phyloP scores from a whole-genome alignment of 305 asterid species.

The Fraxinus velutina region DNA sequence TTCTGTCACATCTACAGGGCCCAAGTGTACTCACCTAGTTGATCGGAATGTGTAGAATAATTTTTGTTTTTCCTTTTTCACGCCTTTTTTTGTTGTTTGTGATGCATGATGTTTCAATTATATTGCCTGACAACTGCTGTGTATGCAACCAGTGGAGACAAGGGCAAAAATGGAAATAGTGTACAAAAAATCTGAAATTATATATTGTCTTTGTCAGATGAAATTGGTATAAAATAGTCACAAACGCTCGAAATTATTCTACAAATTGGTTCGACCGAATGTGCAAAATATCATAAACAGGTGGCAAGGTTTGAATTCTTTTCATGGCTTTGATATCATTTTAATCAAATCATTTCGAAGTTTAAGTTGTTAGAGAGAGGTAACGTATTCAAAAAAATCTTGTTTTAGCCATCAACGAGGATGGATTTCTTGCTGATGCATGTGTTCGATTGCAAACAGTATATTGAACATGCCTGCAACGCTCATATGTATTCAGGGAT shows the following conservation, averaged over 20 bases:
- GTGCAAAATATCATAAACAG: neutral
- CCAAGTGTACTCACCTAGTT: neutral
- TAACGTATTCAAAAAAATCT: neutral
- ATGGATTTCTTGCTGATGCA: neutral
- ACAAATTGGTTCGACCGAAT: neutral
- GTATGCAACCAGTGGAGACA: neutral
- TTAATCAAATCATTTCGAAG: neutral
- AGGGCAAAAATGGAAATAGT: neutral
- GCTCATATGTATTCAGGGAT: neutral
- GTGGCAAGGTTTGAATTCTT: neutral
- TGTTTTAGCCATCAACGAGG: neutral
- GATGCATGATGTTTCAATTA: neutral
- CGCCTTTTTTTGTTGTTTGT: neutral
- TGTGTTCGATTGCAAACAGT: neutral
- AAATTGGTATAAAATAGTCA: neutral
- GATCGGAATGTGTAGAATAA: neutral
- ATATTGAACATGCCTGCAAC: neutral
- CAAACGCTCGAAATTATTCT: neutral
- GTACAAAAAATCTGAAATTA: neutral
- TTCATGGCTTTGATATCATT: neutral
- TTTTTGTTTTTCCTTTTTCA: neutral
- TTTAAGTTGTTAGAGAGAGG: neutral
- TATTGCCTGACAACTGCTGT: neutral
- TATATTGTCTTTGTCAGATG: neutral
- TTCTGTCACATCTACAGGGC: neutral